These are phyloP conservation scores for Cladorrhinum samala DNA, from an alignment of 495 filamentous ascomycete species.

Conservation along the genomic window DNA sequence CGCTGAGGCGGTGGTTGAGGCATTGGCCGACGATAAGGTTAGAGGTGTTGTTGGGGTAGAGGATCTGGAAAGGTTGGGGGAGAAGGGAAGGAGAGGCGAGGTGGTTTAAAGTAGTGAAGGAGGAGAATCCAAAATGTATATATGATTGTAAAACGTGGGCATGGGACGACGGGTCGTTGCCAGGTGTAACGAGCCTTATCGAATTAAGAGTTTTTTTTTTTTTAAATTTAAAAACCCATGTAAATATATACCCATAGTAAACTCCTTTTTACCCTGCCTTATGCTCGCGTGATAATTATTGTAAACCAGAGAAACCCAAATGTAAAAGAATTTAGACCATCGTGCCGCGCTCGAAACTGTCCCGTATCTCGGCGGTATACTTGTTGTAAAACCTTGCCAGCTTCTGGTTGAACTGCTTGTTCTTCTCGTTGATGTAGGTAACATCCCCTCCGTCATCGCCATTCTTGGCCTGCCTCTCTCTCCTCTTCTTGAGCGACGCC, in stretches of 20 bases:
- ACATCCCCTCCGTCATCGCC: conserved; percentile 76
- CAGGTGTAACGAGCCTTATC: too few species aligned
- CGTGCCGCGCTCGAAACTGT: conserved; percentile 95
- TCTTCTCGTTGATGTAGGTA: conserved; percentile 99
- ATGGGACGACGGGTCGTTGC: too few species aligned
- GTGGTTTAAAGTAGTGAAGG: conserved; percentile 55
- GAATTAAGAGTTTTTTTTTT: too few species aligned
- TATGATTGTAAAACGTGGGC: too few species aligned
- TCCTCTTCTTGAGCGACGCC: conserved; percentile 72
- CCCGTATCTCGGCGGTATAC: conserved; percentile 94
- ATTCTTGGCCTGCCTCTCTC: conserved; percentile 66
- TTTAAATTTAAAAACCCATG: too few species aligned
- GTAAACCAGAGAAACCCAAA: too few species aligned
- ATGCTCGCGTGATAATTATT: neutral
- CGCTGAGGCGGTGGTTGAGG: conserved; percentile 77
- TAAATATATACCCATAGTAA: conserved; percentile 10
- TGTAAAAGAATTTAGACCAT: conserved; percentile 52
- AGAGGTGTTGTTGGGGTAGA: conserved; percentile 63
- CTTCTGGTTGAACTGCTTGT: conserved; percentile 99
- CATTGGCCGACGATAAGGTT: conserved; percentile 59
- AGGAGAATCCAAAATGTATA: neutral
- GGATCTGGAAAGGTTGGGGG: conserved; percentile 66
- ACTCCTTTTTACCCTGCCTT: conserved; percentile 7
- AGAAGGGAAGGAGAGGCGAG: conserved; percentile 69
- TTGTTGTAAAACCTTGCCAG: conserved; percentile 93